Base-by-base conservation (phyloP, 2,329 filamentous ascomycete species). In the Neonectria neomacrospora region DNA sequence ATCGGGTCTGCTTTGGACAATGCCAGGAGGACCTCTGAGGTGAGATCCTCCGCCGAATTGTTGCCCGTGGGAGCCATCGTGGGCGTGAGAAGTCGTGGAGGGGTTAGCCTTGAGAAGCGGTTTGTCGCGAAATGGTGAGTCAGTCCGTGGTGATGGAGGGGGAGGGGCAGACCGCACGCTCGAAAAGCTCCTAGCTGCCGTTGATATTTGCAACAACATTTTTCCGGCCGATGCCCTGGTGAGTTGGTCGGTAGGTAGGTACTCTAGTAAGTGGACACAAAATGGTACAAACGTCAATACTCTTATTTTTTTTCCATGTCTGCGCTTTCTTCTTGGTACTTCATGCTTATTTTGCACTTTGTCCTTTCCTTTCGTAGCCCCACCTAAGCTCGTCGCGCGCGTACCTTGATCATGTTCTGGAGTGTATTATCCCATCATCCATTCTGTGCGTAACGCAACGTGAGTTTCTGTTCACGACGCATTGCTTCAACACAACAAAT, bases 1-100 rank as follows among this genome's bases (percentile, higher is more conserved):
- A 94, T 81, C 48, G 90, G 85, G 70, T 63, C 60, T 28, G 54
- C 89, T 86, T 65, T 87, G 80, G 73, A 86, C 81, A 95, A 83
- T 58, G 86, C 85, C 65, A 88, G 85, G 72, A 95, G 85, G 70
- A 94, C 83, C 73, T 88, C 82, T 60, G 83, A 82, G 64, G 87
- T 83, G 74, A 93, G 81, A 75, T 93, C 90, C 77, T 81, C 82
- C 51, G 74, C 73, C 26, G 60, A 58, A 50, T 5, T 44, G 54
- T 34, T 62, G 20, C 50, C 60, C 42, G 60, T 58, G 54, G 60
- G 60, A 58, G 60, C 60, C 60, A 63, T 63, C 47, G 60, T 32
- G 60, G 54, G 54, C 52, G 48, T 63, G 22, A 50, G 12, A 34
- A 58, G 44, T 44, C 22, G 54, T 37, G 54, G 26, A 28, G 28